phyloP scores from a whole-genome alignment of 2,329 filamentous ascomycete species.

The Ilyonectria sp. region DNA sequence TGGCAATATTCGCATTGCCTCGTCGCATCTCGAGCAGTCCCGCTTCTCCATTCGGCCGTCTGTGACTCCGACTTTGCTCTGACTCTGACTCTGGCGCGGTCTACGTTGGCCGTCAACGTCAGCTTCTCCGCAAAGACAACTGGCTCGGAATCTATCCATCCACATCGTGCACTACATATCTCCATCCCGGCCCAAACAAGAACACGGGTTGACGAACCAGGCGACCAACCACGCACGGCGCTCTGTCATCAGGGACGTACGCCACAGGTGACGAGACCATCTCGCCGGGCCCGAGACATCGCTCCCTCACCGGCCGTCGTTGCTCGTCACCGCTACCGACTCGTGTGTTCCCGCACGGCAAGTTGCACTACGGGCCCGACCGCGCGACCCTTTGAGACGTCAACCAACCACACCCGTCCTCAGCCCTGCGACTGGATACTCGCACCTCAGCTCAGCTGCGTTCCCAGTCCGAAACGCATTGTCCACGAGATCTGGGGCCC shows the following conservation, averaged over 20 bases:
- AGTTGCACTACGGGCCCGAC: conserved; percentile 20
- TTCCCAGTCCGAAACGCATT: background rate
- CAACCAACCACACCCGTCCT: conserved; percentile 22
- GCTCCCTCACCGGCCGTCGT: conserved; percentile 6
- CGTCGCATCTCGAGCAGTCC: background rate
- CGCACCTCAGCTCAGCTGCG: background rate
- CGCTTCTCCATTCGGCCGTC: background rate
- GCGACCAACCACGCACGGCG: background rate
- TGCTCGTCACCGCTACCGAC: conserved; percentile 12
- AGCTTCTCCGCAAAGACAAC: background rate
- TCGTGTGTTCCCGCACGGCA: conserved; percentile 1
- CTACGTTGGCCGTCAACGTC: background rate
- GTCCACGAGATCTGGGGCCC: background rate
- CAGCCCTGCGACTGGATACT: conserved; percentile 29
- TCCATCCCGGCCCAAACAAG: background rate
- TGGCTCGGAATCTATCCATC: background rate
- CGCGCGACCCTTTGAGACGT: background rate
- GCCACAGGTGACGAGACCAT: background rate
- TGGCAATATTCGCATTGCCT: too few relatives aligned
- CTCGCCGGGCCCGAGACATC: conserved; percentile 17
- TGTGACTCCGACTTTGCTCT: background rate
- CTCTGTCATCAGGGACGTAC: conserved; percentile 3
- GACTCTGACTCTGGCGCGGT: background rate
- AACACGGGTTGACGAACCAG: conserved; percentile 1
- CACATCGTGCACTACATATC: conserved; percentile 4